These are phyloP conservation scores for Paulownia fortunei DNA, from an alignment of 257 asterid genomes.

Conservation along the genomic window DNA sequence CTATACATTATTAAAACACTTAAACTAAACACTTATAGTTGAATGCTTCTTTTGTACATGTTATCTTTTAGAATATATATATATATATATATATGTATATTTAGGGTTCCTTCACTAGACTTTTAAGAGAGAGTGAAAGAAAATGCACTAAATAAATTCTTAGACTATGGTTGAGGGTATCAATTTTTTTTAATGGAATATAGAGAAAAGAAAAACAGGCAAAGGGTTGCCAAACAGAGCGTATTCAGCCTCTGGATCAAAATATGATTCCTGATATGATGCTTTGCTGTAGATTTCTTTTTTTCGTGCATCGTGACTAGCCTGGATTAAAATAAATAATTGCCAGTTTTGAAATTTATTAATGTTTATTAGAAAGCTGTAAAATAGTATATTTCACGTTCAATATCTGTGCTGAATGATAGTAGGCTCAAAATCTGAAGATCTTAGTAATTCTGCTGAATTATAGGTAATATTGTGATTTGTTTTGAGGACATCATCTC, in stretches of 20 bases:
- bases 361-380: neutral
- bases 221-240: neutral
- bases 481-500: slow-evolving; percentile 37
- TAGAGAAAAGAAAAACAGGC: neutral
- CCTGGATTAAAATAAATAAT: neutral
- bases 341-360: slow-evolving; percentile 3
- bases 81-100: too few relatives aligned
- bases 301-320: neutral
- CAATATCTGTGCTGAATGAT: slow-evolving; percentile 22
- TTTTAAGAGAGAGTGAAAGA: too few relatives aligned
- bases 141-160: neutral
- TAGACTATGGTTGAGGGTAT: neutral
- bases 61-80: too few relatives aligned
- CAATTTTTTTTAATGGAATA: neutral
- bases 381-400: slow-evolving; percentile 5
- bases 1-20: too few relatives aligned
- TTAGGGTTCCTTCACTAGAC: too few relatives aligned
- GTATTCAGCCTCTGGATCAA: neutral
- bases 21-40: too few relatives aligned
- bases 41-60: too few relatives aligned
- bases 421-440: slow-evolving; percentile 1
- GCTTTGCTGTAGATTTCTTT: neutral
- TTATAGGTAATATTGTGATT: slow-evolving; percentile 40
- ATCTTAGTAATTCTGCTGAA: slow-evolving; percentile 20
- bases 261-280: neutral